phyloP scores from a whole-genome alignment of 2,329 filamentous ascomycete genomes.

The Trichoderma asperellum region DNA sequence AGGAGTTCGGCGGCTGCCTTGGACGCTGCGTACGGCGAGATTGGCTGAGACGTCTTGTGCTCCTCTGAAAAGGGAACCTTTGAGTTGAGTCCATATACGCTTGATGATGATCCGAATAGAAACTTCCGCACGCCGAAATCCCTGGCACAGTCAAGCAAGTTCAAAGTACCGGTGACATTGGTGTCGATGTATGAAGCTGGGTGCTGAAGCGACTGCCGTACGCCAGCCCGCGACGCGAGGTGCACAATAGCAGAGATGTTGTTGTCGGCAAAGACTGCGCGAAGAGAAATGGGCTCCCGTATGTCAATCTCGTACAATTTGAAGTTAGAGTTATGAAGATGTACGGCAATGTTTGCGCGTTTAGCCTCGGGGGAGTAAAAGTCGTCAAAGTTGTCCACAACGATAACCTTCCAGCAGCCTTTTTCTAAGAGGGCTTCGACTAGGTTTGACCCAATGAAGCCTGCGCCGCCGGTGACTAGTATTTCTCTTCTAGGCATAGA shows the following conservation, averaged over 20 bases:
- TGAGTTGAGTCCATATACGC: slow-evolving; percentile 34
- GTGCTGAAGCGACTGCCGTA: slow-evolving; percentile 32
- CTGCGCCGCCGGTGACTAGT: slow-evolving; percentile 35
- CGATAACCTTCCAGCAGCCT: slow-evolving; percentile 33
- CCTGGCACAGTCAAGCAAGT: slow-evolving; percentile 34
- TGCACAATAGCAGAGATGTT: slow-evolving; percentile 26
- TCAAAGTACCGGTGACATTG: slow-evolving; percentile 35
- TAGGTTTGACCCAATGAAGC: slow-evolving; percentile 36
- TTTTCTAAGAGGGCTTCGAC: slow-evolving; percentile 34
- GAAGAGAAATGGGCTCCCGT: not conserved
- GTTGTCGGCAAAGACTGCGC: not conserved
- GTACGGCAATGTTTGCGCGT: slow-evolving; percentile 9
- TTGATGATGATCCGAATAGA: slow-evolving; percentile 35
- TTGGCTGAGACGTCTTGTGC: slow-evolving; percentile 31
- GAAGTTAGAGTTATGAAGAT: not conserved
- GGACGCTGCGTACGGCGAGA: slow-evolving; percentile 35
- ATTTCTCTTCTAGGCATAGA: slow-evolving; percentile 31
- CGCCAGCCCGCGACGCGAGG: slow-evolving; percentile 34
- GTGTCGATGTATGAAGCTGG: slow-evolving; percentile 34
- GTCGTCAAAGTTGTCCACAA: slow-evolving; percentile 36
- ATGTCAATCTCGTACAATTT: not conserved
- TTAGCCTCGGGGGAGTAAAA: slow-evolving; percentile 34
- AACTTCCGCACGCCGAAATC: slow-evolving; percentile 34
- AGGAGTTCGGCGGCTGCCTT: slow-evolving; percentile 33
- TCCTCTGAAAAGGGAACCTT: slow-evolving; percentile 34